Evolutionary conservation across 2,329 filamentous ascomycete genomes (phyloP), one percentile per base, ranked within the genome.

Genomic region (Rachicladosporium sp.): DNA sequence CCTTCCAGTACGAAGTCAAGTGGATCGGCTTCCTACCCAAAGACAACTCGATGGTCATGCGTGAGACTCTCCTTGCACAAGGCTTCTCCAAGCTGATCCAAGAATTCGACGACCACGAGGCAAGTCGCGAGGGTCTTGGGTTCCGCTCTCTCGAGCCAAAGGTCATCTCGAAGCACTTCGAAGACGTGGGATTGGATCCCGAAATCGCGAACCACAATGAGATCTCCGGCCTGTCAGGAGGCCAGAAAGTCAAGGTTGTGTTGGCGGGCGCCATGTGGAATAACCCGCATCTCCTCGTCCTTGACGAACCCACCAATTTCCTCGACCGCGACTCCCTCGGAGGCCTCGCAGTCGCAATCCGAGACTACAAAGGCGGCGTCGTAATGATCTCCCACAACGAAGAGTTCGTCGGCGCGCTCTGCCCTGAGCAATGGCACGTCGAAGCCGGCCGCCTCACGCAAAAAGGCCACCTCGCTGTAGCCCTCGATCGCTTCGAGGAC

Each of bases 371-470:
- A 70, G 91, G 91, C 50, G 91, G 91, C 62, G 91, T 98, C 2
- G 88, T 98, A 48, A 93, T 98, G 80, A 98, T 98, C 64, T 95
- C 88, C 45, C 91, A 98, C 68, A 96, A 98, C 74, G 88, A 96
- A 59, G 91, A 98, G 64, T 98, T 98, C 56, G 88, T 98, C 37
- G 88, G 89, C 43, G 89, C 89, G 3, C 78, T 98, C 7, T 91
- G 91, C 65, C 84, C 83, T 4, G 93, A 98, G 69, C 88, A 96
- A 65, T 93, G 91, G 84, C 83, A 93, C 63, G 85, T 98, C 49
- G 80, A 77, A 40, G 85, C 89, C 53, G 91, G 91, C 2, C 80
- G 82, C 36, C 80, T 98, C 45, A 82, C 85, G 2, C 80, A 88
- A 65, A 86, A 86, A 59, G 86, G 85, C 51, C 77, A 79, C 58